Evolutionary conservation across 2,329 filamentous ascomycete genomes (phyloP), one percentile per base, ranked within the genome.

Genomic region (Colletotrichum navitas): DNA sequence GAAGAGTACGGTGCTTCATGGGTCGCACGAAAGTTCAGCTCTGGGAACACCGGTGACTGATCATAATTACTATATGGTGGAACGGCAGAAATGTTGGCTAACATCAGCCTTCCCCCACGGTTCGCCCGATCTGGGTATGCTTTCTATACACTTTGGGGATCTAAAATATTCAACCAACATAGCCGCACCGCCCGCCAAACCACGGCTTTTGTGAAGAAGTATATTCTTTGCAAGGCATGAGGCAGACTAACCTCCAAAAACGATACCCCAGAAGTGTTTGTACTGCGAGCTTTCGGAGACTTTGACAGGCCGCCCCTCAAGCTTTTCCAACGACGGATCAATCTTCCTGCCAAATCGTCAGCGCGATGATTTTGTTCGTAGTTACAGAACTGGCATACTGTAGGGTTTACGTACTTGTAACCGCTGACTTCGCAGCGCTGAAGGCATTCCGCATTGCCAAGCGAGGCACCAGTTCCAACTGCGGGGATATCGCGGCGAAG

Each of bases 1-100:
- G 90, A 96, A 63, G 96, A 99, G 80, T 83, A 94, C 78, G 96
- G 96, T 11, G 89, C 88, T 66, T 85, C 83, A 1, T 95, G 93
- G 93, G 86, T 93, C 32, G 90, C 89, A 36, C 91, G 90, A 76
- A 93, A 89, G 78, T 96, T 97, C 79, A 84, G 84, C 0, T 75
- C 78, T 11, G 83, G 84, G 49, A 64, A 41, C 29, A 47, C 65
- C 21, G 32, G 47, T n/a, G 59, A 64, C 21, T 72, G 59, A 72
- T 60, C 11, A 26, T 24, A 39, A 47, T 26, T 67, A 56, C 18
- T 32, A 21, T 29, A 24, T 24, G 3, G 21, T 34, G 26, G 24
- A 26, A 54, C 26, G 4, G 36, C 14, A 14, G 34, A 16, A 45
- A 36, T 18, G 24, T 47, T 41, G 51, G 26, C 34, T 34, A 29